Evolutionary conservation across 139 green algal genomes (phyloP), one percentile per base, ranked within the genome.

Genomic region (Ulvella scutata): DNA sequence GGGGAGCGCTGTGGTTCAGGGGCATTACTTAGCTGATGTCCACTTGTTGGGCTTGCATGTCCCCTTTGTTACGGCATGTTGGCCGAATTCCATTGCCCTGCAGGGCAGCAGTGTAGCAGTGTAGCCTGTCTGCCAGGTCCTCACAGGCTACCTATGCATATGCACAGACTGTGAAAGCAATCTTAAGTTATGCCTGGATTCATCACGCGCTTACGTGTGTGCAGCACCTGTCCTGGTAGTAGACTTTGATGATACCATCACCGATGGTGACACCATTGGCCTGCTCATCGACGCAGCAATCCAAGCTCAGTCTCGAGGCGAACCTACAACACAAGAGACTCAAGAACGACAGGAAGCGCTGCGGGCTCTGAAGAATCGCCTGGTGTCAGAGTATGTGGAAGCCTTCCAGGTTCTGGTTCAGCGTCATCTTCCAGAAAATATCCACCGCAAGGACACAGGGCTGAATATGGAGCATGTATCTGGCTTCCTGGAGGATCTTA

Each of bases 161-260:
- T 67, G 13, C 51, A 67, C n/a, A 34, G n/a, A 10, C 9, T 34
- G n/a, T n/a, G n/a, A n/a, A n/a, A n/a, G n/a, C n/a, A n/a, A n/a
- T n/a, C n/a, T n/a, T n/a, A n/a, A n/a, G n/a, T n/a, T n/a, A 29
- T 6, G 33, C 51, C 13, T 10, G n/a, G 20, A 34, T 7, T 0
- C 13, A 6, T 31, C 51, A 67, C 4, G n/a, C 33, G 10, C 51
- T 26, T n/a, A 13, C 13, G 13, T 29, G 10, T 26, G 33, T 67
- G 51, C 17, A 67, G 51, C 51, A 26, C 51, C 51, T 36, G 51
- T 89, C 4, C 80, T 94, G 43, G 86, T 91, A 0, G 75, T 87
- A n/a, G 89, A 94, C 74, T 96, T 96, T 80, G 90, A 94, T 60
- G 89, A 92, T 39, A 94, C 90, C 10, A 84, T 76, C 76, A 92